Base-by-base conservation (phyloP, 2,329 filamentous ascomycete genomes). In the Colletotrichum sp. region DNA sequence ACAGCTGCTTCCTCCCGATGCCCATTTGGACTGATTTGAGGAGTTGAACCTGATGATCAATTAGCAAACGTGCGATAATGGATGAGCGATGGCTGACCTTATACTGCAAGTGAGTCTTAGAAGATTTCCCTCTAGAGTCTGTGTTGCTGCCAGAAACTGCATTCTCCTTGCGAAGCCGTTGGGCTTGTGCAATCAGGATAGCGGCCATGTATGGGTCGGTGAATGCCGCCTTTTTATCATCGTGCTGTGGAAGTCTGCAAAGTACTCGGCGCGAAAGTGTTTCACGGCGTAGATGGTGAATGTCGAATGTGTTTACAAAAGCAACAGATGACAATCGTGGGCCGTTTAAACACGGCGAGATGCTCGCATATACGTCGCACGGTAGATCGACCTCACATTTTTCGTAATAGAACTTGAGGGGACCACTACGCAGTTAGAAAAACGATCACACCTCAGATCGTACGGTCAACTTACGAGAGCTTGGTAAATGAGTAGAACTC, bases 101-200 rank as follows among this genome's bases (percentile, higher is more conserved):
- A 0, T 49, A 49, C 0, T 0, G 18, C 18, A 0, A 44, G 39
- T 44, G 18, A 1, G 18, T 0, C 39, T 44, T 5, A 0, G 0
- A 44, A 44, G 18, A n/a, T 0, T 2, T n/a, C 9, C 18, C 39
- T 44, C 39, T 0, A n/a, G 18, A 2, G 4, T 10, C 39, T n/a
- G n/a, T n/a, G n/a, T n/a, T n/a, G n/a, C n/a, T n/a, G n/a, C n/a
- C n/a, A n/a, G 57, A 60, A 60, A 16, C 0, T 16, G 57, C 28
- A 16, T 60, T 60, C 0, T 26, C 26, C 26, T 12, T 60, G 15
- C 57, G 57, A 60, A 18, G 26, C 0, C 30, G 57, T 7, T 60
- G 57, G 30, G 57, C 57, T 60, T 60, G 57, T 2, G 57, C 57
- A 30, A 60, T 60, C 0, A 60, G 13, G 0, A 60, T 0, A 30